phyloP scores from a whole-genome alignment of 208 protist species.

The Crithidia acanthocephali region DNA sequence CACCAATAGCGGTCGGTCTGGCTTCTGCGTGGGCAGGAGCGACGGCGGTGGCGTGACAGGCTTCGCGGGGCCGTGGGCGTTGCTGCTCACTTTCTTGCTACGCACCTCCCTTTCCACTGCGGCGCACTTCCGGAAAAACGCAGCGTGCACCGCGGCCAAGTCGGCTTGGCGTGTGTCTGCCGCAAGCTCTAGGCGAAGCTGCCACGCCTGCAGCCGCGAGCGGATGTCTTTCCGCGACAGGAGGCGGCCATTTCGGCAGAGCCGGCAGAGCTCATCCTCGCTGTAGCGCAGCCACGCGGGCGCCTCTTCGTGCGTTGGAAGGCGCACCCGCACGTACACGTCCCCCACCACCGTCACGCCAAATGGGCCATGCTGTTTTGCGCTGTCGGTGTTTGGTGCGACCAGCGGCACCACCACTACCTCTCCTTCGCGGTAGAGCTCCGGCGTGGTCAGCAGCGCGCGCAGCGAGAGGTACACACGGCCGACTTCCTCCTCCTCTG shows the following conservation, averaged over 20 bases:
- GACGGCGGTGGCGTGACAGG: background rate
- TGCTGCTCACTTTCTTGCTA: background rate
- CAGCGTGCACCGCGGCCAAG: constrained; percentile 1
- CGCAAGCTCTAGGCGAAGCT: background rate
- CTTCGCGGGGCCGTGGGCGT: background rate
- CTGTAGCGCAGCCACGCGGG: constrained; percentile 38
- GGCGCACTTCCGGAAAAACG: constrained; percentile 5
- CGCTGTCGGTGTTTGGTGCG: background rate
- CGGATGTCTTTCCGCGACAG: constrained; percentile 7
- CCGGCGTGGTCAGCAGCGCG: constrained; percentile 17
- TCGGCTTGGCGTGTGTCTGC: background rate
- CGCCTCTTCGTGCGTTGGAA: constrained; percentile 30
- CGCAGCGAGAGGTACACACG: constrained; percentile 11
- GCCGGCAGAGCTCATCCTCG: background rate
- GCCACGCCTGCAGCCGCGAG: background rate
- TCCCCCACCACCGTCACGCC: constrained; percentile 28
- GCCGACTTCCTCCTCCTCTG: background rate
- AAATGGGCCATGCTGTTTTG: background rate
- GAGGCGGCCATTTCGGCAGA: background rate
- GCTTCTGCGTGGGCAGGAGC: background rate
- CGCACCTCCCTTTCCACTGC: too few relatives aligned
- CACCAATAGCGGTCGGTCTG: background rate
- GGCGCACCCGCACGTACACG: constrained; percentile 38
- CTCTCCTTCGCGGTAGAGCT: constrained; percentile 42
- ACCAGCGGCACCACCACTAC: constrained; percentile 46